Base-by-base conservation (phyloP, 169 alveolate species). In the Sarcocystis neurona region DNA sequence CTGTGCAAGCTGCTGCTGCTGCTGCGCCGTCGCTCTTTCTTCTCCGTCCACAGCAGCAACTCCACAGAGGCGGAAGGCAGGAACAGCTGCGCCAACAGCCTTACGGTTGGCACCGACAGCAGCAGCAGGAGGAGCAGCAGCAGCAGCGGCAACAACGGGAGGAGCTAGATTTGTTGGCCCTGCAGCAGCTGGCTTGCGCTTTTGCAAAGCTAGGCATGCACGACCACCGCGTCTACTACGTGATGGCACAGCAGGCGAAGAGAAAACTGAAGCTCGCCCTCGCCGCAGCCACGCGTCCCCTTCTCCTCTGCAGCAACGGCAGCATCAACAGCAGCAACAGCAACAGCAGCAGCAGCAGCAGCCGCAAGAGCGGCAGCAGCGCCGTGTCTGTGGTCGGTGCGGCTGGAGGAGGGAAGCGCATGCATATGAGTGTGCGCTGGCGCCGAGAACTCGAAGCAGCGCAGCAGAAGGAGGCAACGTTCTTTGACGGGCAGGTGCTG, bases 141-240 rank as follows among this genome's bases (percentile, higher is more conserved):
- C n/a, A n/a, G n/a, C n/a, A n/a, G n/a, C n/a, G n/a, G n/a, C n/a
- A n/a, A n/a, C n/a, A n/a, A n/a, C n/a, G n/a, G n/a, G n/a, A n/a
- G n/a, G n/a, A n/a, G n/a, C n/a, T n/a, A n/a, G 82, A 72, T 23
- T 32, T 72, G 18, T 23, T 72, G 23, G 41, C 70, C 3, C 63
- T 79, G 41, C 75, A 56, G 70, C 87, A 79, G 72, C 72, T 58
- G 30, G 18, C 82, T 32, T 32, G 48, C n/a, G 87, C 87, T 37
- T 79, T 79, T 34, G 32, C 87, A 27, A 44, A 50, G 20, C 70
- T 79, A 8, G 87, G 87, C 75, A 46, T 79, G 41, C 87, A 79
- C 75, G 87, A 79, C 50, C 87, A 66, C 5, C 87, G 87, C 15
- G 48, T 79, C n/a, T 79, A 44, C 87, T 79, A 44, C 75, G 87